Base-by-base conservation (phyloP, 2,329 filamentous ascomycete species). In the Aschersonia sp. region DNA sequence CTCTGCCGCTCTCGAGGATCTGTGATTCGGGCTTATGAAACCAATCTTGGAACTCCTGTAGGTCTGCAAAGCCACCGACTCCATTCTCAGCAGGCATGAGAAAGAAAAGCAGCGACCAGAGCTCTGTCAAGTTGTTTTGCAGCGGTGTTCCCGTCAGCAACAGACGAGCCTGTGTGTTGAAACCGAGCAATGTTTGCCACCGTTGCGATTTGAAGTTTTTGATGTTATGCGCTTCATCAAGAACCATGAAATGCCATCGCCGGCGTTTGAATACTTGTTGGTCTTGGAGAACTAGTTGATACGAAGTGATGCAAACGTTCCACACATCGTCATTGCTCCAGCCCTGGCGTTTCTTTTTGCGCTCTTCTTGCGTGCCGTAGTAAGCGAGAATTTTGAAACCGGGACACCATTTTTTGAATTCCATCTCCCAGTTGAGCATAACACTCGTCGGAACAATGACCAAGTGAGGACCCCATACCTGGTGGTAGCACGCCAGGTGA, bases 351-450 rank as follows among this genome's bases (percentile, higher is more conserved):
- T 97, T 97, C 54, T 83, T 75, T 61, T 87, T 89, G 43, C 92
- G 83, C 65, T 98, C 92, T 54, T 95, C 88, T 56, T 89, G 84
- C 41, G 83, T 87, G 42, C 94, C 92, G 61, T 97, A 98, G 67
- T 98, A 98, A 0, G 89, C 92, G 50, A 98, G 72, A 48, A 98
- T 94, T 62, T 95, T 97, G 72, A 98, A 98, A 0, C 92, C 90
- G 4, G 94, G 92, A 49, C 89, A 87, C 79, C 90, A 98, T 62
- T 98, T 98, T 61, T 97, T 97, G 74, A 98, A 98, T 65, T 98
- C 92, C 84, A 97, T 97, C 63, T 98, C 94, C 92, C 92, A 98
- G 61, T 98, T 98, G 53, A 98, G 78, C 75, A 98, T 95, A 45
- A 98, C 94, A 64, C 89, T 97, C 2, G 92, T 98, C 1, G 92